phyloP scores from a whole-genome alignment of 306 rosid species.

The Trifolium repens region DNA sequence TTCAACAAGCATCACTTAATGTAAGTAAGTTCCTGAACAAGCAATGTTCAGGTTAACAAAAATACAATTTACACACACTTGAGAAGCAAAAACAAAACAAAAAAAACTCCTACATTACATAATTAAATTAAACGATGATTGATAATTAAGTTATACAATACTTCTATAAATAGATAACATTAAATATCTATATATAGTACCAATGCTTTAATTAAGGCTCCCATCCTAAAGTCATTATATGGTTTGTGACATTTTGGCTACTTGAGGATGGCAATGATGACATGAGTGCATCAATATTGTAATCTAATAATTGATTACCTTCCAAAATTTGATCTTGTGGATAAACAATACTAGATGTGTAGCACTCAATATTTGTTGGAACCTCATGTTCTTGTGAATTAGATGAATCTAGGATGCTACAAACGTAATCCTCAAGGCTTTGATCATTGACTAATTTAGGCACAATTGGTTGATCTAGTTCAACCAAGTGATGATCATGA shows the following conservation, averaged over 20 bases:
- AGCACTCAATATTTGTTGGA: conserved; percentile 42
- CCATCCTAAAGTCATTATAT: conserved; percentile 44
- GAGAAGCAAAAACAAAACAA: neutral
- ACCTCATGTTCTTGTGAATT: conserved; percentile 53
- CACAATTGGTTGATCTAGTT: conserved; percentile 35
- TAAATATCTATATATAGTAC: neutral
- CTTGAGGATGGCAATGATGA: conserved; percentile 52
- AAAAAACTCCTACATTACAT: conserved; percentile 1
- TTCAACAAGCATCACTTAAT: conserved; percentile 32
- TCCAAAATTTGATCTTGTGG: conserved; percentile 45
- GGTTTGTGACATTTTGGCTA: conserved; percentile 38
- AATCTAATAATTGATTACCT: conserved; percentile 58
- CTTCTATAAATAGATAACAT: conserved; percentile 27
- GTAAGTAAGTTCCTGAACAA: conserved; percentile 39
- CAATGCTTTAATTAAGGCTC: conserved; percentile 28
- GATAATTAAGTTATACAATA: conserved; percentile 18
- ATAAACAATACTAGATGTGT: conserved; percentile 27
- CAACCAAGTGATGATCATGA: conserved; percentile 24
- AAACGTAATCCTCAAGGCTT: conserved; percentile 47
- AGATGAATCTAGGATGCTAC: conserved; percentile 47
- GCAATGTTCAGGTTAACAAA: conserved; percentile 40
- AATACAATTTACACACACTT: conserved; percentile 32
- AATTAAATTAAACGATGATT: conserved; percentile 38
- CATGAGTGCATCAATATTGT: conserved; percentile 49
- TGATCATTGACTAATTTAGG: conserved; percentile 52